Evolutionary conservation across 768 basidiomycete species (phyloP), one percentile per base, ranked within the genome.

Genomic region (Lactifluus echinatus): DNA sequence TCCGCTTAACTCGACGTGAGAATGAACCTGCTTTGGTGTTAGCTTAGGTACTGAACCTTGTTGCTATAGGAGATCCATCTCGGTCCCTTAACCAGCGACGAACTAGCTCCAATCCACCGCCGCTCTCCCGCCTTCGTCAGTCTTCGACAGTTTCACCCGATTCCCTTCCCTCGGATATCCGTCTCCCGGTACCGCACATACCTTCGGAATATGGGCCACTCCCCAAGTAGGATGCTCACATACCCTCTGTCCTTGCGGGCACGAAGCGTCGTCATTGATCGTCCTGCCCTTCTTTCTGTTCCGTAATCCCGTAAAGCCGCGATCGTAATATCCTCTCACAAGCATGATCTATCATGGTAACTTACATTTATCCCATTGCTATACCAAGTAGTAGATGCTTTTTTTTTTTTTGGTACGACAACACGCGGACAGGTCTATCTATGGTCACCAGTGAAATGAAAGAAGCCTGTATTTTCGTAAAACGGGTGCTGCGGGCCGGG

Each of bases 51-150:
- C 36, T 55, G 8, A 39, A 17, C 36, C 28, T 43, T 31, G 17
- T 40, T 29, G 8, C 21, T 14, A 23, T 28, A 63, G 53, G 47
- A 24, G 55, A 50, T 2, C 21, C 44, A 21, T 40, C 61, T 40
- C 26, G 21, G 6, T 29, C 50, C 33, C 5, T 23, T 14, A n/a
- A 42, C 34, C 49, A 19, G 21, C 55, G 3, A 7, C 46, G 60
- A 42, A 42, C 53, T 50, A 61, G 29, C 34, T 63, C 62, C 8
- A 63, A 57, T 29, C 60, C 56, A 29, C 23, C 56, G 11, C 29
- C 59, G 2, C 52, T 21, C 7, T 55, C 62, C 24, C 60, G 49
- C 26, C 53, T 29, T 31, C 50, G 54, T 44, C 28, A 33, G 44
- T 56, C 49, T 45, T 57, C 23, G 8, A 29, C n/a, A 26, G 44